Conservation (phyloP, 495 filamentous ascomycete species). For the Penicillium ochrochloron region DNA sequence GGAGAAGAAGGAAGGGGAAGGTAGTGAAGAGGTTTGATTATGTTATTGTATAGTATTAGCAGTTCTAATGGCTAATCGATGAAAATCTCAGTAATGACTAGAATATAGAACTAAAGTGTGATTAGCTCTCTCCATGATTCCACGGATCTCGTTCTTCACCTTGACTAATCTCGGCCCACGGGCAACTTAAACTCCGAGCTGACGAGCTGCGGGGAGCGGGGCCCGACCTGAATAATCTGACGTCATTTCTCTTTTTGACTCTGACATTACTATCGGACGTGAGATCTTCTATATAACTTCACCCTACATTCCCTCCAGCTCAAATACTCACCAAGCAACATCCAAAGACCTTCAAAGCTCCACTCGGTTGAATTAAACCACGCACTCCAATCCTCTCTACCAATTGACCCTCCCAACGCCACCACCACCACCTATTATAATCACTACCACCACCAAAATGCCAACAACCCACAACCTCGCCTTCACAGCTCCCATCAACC, state of each 20-base stretch:
- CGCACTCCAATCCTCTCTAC: background rate
- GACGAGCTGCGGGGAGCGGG: background rate
- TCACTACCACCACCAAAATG: slow-evolving; percentile 17
- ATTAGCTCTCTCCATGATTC: too few species aligned
- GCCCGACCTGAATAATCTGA: background rate
- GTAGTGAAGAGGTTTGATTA: background rate
- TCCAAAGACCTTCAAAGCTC: background rate
- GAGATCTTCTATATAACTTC: background rate
- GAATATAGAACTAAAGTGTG: too few species aligned
- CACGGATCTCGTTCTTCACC: too few species aligned
- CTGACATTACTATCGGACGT: too few species aligned
- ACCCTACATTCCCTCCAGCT: background rate
- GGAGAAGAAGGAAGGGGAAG: background rate
- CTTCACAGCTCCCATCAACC: slow-evolving; percentile 59
- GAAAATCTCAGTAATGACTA: too few species aligned
- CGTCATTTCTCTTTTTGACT: background rate
- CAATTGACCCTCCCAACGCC: background rate
- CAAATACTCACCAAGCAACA: background rate
- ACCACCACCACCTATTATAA: background rate
- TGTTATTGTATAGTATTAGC: background rate
- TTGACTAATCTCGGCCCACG: background rate
- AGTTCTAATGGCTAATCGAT: too few species aligned
- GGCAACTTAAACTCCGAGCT: background rate
- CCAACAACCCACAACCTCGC: slow-evolving; percentile 47
- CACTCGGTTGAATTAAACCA: background rate